phyloP scores from a whole-genome alignment of 2,329 filamentous ascomycete species.

The Stachybotrys chlorohalonatus region DNA sequence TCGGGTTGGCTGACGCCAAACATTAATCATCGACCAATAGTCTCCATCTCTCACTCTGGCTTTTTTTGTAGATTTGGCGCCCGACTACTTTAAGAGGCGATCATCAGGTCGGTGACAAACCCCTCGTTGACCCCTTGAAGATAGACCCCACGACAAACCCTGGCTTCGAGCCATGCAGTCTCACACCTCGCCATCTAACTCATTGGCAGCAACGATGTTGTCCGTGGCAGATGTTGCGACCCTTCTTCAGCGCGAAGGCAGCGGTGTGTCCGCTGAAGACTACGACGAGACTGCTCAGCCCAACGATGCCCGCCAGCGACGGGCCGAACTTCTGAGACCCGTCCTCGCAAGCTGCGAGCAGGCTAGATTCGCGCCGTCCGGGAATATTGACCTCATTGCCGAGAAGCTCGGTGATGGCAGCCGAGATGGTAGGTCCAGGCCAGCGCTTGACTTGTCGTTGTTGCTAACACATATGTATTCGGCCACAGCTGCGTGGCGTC shows the following conservation, averaged over 20 bases:
- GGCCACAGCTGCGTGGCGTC: constrained; percentile 42
- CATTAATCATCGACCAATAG: too few relatives aligned
- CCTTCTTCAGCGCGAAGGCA: constrained; percentile 24
- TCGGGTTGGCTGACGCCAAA: too few relatives aligned
- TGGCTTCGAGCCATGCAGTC: constrained; percentile 1
- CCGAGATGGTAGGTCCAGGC: constrained; percentile 39
- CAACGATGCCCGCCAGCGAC: constrained; percentile 9
- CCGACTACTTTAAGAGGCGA: not conserved
- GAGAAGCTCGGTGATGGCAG: constrained; percentile 47
- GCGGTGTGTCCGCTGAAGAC: constrained; percentile 13
- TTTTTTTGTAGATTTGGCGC: too few relatives aligned
- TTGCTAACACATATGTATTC: not conserved
- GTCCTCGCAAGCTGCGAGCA: constrained; percentile 29
- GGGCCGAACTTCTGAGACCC: constrained; percentile 22
- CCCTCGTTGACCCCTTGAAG: not conserved
- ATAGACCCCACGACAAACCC: not conserved
- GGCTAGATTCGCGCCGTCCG: constrained; percentile 28
- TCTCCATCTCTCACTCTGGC: too few relatives aligned
- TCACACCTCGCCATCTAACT: not conserved
- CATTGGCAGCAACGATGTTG: constrained; percentile 11
- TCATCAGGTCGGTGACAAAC: not conserved
- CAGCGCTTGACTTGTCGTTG: not conserved
- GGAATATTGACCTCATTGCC: constrained; percentile 35
- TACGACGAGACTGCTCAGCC: constrained; percentile 16
- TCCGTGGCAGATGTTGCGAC: constrained; percentile 26